Conservation (phyloP, 148 eudicot species). For the Rhododendron ferrugineum region DNA sequence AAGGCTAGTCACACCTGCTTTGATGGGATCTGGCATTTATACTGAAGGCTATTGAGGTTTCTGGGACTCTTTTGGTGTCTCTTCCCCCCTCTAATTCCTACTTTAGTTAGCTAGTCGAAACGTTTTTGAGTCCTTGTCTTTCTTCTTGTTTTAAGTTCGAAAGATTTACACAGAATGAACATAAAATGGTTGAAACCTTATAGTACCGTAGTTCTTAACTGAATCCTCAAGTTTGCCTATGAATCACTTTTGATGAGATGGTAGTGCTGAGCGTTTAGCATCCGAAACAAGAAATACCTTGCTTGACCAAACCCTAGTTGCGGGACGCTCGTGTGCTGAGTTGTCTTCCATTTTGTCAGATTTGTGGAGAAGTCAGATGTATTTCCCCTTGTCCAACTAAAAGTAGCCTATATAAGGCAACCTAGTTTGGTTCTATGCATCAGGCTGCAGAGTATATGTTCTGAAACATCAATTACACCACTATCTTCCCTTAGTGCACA, state of each 20-base stretch:
- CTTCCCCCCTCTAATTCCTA: not conserved
- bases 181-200: not conserved
- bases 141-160: not conserved
- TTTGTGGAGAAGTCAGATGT: not conserved
- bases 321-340: not conserved
- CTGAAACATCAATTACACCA: not conserved
- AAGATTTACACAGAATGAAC: not conserved
- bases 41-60: not conserved
- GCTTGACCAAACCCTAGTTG: not conserved
- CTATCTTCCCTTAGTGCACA: not conserved
- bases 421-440: not conserved
- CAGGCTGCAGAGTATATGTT: not conserved
- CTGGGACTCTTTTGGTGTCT: not conserved
- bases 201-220: not conserved
- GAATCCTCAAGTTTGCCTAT: not conserved
- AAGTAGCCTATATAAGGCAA: not conserved
- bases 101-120: not conserved
- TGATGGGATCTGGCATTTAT: not conserved
- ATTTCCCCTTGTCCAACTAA: not conserved
- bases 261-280: not conserved
- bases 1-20: not conserved
- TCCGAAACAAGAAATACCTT: not conserved
- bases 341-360: not conserved
- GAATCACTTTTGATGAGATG: not conserved
- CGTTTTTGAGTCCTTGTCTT: not conserved